These are phyloP conservation scores for Cicer judaicum DNA, from an alignment of 306 rosid species.

Conservation along the genomic window DNA sequence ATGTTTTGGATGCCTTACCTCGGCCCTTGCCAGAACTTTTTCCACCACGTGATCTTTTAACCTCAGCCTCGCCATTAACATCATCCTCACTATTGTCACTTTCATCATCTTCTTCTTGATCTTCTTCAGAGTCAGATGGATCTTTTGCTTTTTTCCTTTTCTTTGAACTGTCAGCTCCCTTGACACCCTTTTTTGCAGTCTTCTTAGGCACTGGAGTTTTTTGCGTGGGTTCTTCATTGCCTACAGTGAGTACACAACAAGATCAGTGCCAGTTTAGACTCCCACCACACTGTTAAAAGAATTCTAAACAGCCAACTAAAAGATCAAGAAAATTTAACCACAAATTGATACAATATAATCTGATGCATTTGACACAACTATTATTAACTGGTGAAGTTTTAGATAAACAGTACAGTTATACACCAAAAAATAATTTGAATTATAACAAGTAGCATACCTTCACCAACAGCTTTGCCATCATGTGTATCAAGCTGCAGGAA, in stretches of 20 bases:
- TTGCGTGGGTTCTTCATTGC: conserved; percentile 52
- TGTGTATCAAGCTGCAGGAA: conserved; percentile 75
- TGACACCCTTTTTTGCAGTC: conserved; percentile 66
- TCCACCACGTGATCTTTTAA: conserved; percentile 56
- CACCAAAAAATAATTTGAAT: conserved; percentile 24
- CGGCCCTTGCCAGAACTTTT: conserved; percentile 60
- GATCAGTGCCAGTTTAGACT: conserved; percentile 29
- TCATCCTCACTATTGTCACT: conserved; percentile 64
- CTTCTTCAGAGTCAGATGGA: conserved; percentile 75
- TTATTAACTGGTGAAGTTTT: conserved; percentile 4
- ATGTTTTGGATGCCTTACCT: conserved; percentile 60
- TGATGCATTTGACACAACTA: conserved; percentile 1
- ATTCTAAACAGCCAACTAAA: conserved; percentile 29
- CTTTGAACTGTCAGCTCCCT: conserved; percentile 65
- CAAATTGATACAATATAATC: neutral
- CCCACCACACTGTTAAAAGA: neutral
- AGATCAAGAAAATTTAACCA: conserved; percentile 3
- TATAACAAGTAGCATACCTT: conserved; percentile 62
- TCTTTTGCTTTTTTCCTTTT: conserved; percentile 78
- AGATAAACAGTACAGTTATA: neutral
- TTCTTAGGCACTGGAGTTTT: conserved; percentile 58
- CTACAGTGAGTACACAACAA: conserved; percentile 49
- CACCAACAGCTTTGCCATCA: conserved; percentile 80
- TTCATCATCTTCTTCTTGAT: conserved; percentile 56
- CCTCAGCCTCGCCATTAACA: conserved; percentile 60